Conservation (phyloP, 768 basidiomycete genomes). For the Lanmaoa rubissima region DNA sequence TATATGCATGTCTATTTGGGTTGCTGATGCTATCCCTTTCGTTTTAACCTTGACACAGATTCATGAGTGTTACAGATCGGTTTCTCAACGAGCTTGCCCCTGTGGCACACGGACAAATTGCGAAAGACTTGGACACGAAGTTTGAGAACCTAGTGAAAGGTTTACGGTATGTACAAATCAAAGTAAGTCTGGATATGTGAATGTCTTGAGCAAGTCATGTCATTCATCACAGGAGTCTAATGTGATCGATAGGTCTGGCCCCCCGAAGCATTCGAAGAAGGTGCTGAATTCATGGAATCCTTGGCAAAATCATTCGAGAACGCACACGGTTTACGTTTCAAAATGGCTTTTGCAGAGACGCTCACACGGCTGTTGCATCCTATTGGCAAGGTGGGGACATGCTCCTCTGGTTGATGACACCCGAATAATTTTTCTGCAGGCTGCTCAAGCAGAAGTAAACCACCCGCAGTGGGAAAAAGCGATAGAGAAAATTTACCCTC, state of each 20-base stretch:
- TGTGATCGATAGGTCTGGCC: conserved; percentile 72
- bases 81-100: conserved; percentile 80
- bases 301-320: conserved; percentile 81
- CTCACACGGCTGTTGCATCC: conserved; percentile 78
- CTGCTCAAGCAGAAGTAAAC: conserved; percentile 93
- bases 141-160: conserved; percentile 85
- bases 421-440: conserved; percentile 42
- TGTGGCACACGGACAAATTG: conserved; percentile 68
- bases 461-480: conserved; percentile 94
- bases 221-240: neutral
- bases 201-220: neutral
- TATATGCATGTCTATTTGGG: neutral
- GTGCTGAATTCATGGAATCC: conserved; percentile 85
- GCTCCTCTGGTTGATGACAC: neutral
- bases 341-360: conserved; percentile 82
- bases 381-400: conserved; percentile 67
- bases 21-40: neutral
- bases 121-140: conserved; percentile 77
- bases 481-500: conserved; percentile 78
- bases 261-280: conserved; percentile 89
- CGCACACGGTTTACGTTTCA: conserved; percentile 79
- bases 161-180: conserved; percentile 78
- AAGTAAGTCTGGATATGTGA: conserved; percentile 42
- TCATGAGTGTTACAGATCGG: conserved; percentile 89
- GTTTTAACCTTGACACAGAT: conserved; percentile 43